These are phyloP conservation scores for Lantana camara DNA, from an alignment of 257 asterid species.

Conservation along the genomic window DNA sequence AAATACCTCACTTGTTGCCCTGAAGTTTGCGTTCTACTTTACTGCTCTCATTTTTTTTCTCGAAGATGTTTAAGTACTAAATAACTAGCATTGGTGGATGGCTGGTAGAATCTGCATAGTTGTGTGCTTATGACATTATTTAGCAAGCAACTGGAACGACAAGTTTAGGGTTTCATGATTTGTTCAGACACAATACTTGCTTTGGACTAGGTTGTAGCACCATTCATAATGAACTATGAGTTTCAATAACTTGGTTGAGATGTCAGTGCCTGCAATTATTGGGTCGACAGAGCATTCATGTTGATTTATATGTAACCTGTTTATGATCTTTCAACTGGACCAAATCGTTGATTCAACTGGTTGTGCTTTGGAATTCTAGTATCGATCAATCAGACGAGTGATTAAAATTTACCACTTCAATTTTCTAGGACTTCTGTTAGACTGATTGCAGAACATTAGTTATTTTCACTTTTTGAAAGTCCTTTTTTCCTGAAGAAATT, in stretches of 20 bases:
- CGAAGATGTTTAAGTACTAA: neutral
- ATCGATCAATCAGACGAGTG: neutral
- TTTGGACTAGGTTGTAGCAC: neutral
- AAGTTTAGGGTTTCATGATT: neutral
- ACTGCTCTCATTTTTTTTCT: neutral
- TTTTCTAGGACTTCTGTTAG: neutral
- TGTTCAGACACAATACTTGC: neutral
- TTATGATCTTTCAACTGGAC: neutral
- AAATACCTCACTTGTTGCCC: neutral
- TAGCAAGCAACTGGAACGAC: neutral
- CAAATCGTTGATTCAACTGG: neutral
- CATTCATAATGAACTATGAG: neutral
- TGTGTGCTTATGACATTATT: neutral
- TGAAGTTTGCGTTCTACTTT: neutral
- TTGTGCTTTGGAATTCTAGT: neutral
- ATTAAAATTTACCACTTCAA: neutral
- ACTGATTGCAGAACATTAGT: neutral
- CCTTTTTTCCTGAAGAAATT: neutral
- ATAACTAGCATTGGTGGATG: neutral
- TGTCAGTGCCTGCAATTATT: neutral
- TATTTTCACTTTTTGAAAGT: neutral
- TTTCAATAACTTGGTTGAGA: neutral
- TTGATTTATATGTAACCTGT: neutral
- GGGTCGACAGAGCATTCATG: neutral
- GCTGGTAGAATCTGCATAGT: conserved; percentile 2